Conservation (phyloP, 805 yeast genomes). For the Teunomyces funiuensis region DNA sequence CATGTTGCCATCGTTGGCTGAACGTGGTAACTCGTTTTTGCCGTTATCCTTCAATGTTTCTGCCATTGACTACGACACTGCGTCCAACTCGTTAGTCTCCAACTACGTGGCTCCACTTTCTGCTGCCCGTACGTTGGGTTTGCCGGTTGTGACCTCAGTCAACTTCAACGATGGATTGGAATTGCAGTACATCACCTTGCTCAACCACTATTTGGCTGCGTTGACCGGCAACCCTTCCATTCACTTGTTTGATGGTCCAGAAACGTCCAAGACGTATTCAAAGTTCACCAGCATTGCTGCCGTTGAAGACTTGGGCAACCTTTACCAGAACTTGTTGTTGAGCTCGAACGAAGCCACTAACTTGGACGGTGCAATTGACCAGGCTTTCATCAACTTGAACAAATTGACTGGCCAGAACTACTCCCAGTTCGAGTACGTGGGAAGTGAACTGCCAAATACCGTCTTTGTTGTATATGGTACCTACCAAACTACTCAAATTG, state of each 20-base stretch:
- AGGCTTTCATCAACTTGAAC: slow-evolving; percentile 53
- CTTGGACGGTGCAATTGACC: slow-evolving; percentile 38
- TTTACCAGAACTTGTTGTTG: slow-evolving; percentile 38
- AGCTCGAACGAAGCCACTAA: slow-evolving; percentile 20
- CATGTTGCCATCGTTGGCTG: slow-evolving; percentile 60
- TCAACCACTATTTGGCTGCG: slow-evolving; percentile 60
- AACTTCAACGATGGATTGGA: slow-evolving; percentile 48
- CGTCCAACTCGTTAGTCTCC: slow-evolving; percentile 51
- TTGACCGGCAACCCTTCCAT: slow-evolving; percentile 55
- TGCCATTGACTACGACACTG: slow-evolving; percentile 67
- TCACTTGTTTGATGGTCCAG: slow-evolving; percentile 79
- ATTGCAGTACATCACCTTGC: slow-evolving; percentile 63
- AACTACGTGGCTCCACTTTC: slow-evolving; percentile 63
- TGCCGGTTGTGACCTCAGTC: slow-evolving; percentile 70
- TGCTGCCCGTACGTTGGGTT: slow-evolving; percentile 61
- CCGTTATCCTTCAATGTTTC: slow-evolving; percentile 75
- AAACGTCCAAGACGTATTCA: slow-evolving; percentile 52
- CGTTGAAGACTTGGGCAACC: slow-evolving; percentile 39
- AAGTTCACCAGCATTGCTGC: slow-evolving; percentile 46
- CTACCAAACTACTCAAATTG: slow-evolving; percentile 56
- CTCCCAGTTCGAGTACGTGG: slow-evolving; percentile 68
- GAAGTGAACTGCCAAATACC: slow-evolving; percentile 59
- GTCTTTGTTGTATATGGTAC: slow-evolving; percentile 86
- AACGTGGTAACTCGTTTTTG: slow-evolving; percentile 24
- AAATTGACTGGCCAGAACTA: slow-evolving; percentile 52